Evolutionary conservation across 2,329 filamentous ascomycete genomes (phyloP), one percentile per base, ranked within the genome.

Genomic region (Chaetothyriales sp.): DNA sequence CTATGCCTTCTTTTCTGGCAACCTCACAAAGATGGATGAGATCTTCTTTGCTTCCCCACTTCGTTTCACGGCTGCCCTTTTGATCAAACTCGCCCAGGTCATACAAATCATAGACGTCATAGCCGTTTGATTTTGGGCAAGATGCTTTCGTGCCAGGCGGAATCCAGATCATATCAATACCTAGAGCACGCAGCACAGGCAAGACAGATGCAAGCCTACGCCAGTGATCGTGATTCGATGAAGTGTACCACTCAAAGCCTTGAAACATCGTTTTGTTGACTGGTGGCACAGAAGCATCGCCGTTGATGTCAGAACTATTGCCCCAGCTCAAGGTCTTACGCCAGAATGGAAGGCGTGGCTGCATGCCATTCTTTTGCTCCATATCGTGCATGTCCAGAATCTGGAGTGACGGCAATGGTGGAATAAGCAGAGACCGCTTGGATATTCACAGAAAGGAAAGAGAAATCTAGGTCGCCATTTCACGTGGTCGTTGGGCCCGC

Each of bases 61-160:
- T 86, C 0, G 83, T 86, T 3, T 70, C 68, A 2, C 68, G 67
- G 0, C 70, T 64, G 18, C 79, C 80, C 63, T 86, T 86, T 61
- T 85, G 82, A 45, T 85, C 77, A 58, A 86, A 87, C 62, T 87
- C 83, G 33, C 83, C 83, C 2, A 84, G 66, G 55, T 85, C 81
- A 59, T 81, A 85, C 18, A 87, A 66, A 62, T 86, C 83, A 61
- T 85, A 86, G 55, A 80, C 73, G 62, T 83, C 80, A 58, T 83
- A 83, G 2, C 83, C 83, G 59, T 84, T 85, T 29, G 54, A 52
- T 18, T 81, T 78, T 28, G 74, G 66, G 0, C 75, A 73, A 20
- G 73, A 73, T 0, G 77, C 82, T 67, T 86, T 86, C 66, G 82
- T 85, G 52, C 77, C 83, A 0, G 83, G 83, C 0, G 83, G 83